These are phyloP conservation scores for Phytopythium chamaehyphon DNA, from an alignment of 352 stramenopile species.

Conservation along the genomic window DNA sequence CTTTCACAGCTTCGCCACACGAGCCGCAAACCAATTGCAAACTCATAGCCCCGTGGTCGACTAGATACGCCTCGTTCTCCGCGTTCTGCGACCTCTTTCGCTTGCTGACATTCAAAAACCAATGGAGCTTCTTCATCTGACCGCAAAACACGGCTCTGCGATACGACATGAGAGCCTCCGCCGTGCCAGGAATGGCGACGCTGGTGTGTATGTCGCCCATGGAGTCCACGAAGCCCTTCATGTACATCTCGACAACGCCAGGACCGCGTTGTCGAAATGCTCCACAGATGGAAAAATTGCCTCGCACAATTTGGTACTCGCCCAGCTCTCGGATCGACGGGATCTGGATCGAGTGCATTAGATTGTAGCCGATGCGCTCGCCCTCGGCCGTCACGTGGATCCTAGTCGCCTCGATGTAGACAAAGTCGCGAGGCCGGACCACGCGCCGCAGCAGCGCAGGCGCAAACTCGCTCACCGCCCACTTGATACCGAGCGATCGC, in stretches of 20 bases:
- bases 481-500: conserved; percentile 31
- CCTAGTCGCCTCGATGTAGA: conserved; percentile 41
- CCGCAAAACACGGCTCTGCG: conserved; percentile 17
- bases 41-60: conserved; percentile 6
- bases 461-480: conserved; percentile 26
- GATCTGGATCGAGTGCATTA: conserved; percentile 49
- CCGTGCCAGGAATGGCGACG: conserved; percentile 13
- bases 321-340: conserved; percentile 21
- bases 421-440: conserved; percentile 38
- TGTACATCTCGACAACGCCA: conserved; percentile 32
- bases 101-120: conserved; percentile 20
- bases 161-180: conserved; percentile 22
- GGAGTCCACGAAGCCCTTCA: conserved; percentile 25
- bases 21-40: conserved; percentile 11
- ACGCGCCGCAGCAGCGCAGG: conserved; percentile 24
- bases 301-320: conserved; percentile 26
- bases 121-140: conserved; percentile 39
- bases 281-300: conserved; percentile 37
- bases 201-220: conserved; percentile 16
- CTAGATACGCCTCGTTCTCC: conserved; percentile 1
- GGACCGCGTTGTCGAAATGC: conserved; percentile 32
- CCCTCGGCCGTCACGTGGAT: conserved; percentile 16
- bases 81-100: background rate
- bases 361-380: conserved; percentile 37
- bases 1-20: conserved; percentile 9